These are phyloP conservation scores for Prunus kanzakura DNA, from an alignment of 306 rosid species.

Conservation along the genomic window DNA sequence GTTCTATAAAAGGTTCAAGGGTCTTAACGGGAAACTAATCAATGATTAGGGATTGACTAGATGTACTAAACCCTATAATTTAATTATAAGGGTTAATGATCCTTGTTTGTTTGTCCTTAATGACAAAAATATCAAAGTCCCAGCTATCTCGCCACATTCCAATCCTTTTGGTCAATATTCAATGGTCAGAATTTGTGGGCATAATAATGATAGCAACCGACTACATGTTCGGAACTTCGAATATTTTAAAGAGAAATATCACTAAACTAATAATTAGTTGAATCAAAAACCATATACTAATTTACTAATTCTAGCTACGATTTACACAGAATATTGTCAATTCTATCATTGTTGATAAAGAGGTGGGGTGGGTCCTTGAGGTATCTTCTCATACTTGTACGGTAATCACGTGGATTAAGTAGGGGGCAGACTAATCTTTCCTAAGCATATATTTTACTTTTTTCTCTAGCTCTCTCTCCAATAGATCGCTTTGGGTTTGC, in stretches of 20 bases:
- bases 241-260: too few relatives aligned
- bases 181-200: background rate
- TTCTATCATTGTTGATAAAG: background rate
- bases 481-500: background rate
- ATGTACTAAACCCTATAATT: background rate
- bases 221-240: too few relatives aligned
- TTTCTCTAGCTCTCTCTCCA: background rate
- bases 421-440: background rate
- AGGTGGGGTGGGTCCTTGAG: background rate
- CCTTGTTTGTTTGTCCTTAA: background rate
- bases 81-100: background rate
- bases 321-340: too few relatives aligned
- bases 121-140: too few relatives aligned
- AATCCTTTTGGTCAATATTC: background rate
- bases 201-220: too few relatives aligned
- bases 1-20: background rate
- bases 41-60: background rate
- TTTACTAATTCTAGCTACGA: too few relatives aligned
- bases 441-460: background rate
- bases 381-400: constrained; percentile 5
- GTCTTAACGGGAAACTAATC: background rate
- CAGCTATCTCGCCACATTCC: too few relatives aligned
- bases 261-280: too few relatives aligned
- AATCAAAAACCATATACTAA: too few relatives aligned
- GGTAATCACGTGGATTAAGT: background rate